These are phyloP conservation scores for Colletotrichum somersetense DNA, from an alignment of 2,329 filamentous ascomycete genomes.

Conservation along the genomic window DNA sequence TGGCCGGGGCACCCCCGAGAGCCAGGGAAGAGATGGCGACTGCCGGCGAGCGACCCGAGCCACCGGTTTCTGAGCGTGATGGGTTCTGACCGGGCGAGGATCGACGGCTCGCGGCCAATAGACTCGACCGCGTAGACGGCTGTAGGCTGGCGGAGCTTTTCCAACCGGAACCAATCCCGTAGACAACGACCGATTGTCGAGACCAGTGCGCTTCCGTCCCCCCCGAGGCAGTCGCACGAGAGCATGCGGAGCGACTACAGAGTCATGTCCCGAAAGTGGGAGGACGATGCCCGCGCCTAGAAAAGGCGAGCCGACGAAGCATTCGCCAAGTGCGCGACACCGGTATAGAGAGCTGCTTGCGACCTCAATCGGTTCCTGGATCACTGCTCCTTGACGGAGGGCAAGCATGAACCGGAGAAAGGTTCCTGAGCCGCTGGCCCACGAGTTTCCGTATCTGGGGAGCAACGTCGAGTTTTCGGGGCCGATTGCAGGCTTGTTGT, in stretches of 20 bases:
- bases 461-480: not conserved
- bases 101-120: not conserved
- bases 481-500: not conserved
- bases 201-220: not conserved
- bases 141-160: not conserved
- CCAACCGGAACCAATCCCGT: not conserved
- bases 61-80: not conserved
- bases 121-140: no score
- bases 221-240: not conserved
- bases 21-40: not conserved
- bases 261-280: not conserved
- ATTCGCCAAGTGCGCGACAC: not conserved
- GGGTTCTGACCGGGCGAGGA: not conserved
- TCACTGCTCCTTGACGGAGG: not conserved
- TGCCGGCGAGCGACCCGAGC: not conserved
- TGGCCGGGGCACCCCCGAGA: no score
- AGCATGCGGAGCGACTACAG: not conserved
- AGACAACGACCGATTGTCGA: not conserved
- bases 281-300: not conserved
- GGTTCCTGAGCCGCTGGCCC: not conserved
- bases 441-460: not conserved
- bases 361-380: not conserved
- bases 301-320: not conserved
- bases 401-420: not conserved
- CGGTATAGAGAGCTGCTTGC: not conserved